Percentiles rank a stretch among this genome's conserved stretches.
These are phyloP conservation scores for Metschnikowia santaceciliae DNA, from an alignment of 805 yeast species.

Conservation along the genomic window DNA sequence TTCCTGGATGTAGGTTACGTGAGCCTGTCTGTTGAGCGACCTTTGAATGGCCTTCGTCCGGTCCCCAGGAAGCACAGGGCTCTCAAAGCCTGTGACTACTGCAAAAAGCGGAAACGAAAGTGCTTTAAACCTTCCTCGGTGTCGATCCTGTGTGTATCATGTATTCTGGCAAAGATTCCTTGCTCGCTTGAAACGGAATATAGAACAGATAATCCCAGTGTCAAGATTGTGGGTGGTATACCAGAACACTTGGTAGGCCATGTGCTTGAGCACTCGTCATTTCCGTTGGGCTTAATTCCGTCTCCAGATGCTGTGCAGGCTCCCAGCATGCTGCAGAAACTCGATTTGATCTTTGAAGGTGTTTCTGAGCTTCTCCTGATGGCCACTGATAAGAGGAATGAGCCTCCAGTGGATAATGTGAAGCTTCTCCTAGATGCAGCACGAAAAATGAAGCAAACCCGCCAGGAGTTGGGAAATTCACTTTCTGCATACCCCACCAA, in stretches of 20 bases:
- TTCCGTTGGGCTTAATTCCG: slow-evolving; percentile 9
- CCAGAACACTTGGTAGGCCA: slow-evolving; percentile 15
- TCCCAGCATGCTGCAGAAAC: slow-evolving; percentile 14
- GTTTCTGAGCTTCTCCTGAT: slow-evolving; percentile 29
- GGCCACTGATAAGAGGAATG: not conserved
- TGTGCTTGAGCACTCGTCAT: slow-evolving; percentile 5
- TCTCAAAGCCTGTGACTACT: slow-evolving; percentile 49
- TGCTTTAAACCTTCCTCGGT: slow-evolving; percentile 53
- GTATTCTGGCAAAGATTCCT: slow-evolving; percentile 46
- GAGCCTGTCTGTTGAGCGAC: not conserved
- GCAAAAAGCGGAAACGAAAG: slow-evolving; percentile 56
- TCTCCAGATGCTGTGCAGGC: slow-evolving; percentile 1
- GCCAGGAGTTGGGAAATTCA: not conserved
- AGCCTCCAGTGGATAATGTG: slow-evolving; percentile 19
- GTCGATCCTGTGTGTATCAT: slow-evolving; percentile 50
- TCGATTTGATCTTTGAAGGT: slow-evolving; percentile 32
- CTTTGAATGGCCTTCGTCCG: not conserved
- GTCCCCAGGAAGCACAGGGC: slow-evolving; percentile 30
- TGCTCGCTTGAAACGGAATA: slow-evolving; percentile 47
- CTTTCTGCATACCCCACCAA: not conserved
- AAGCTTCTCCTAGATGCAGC: slow-evolving; percentile 26
- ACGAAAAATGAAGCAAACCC: slow-evolving; percentile 19
- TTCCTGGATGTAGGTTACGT: not conserved
- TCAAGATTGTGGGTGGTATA: slow-evolving; percentile 14
- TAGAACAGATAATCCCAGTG: slow-evolving; percentile 12